Percentiles rank a stretch among this genome's conserved stretches.
phyloP scores from a whole-genome alignment of 345 rosid genomes.

The Lepidium africanum region DNA sequence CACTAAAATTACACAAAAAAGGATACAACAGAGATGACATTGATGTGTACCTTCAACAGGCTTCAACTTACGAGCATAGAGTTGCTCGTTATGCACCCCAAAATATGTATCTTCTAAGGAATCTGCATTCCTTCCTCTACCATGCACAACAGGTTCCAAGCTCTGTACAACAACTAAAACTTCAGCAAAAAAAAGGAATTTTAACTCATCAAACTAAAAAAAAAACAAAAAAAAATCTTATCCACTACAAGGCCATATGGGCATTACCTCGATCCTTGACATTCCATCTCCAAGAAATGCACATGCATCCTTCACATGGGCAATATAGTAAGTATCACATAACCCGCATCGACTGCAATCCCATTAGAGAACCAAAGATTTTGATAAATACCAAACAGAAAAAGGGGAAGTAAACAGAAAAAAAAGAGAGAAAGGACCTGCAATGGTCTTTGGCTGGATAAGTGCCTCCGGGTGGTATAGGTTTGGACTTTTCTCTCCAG shows the following conservation, averaged over 20 bases:
- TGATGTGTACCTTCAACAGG: constrained; percentile 66
- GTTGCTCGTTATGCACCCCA: constrained; percentile 67
- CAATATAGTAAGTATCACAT: constrained; percentile 88
- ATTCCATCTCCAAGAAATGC: constrained; percentile 96
- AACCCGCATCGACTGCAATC: constrained; percentile 68
- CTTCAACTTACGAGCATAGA: constrained; percentile 82
- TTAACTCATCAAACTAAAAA: neutral
- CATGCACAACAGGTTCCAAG: constrained; percentile 81
- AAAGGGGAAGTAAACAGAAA: neutral
- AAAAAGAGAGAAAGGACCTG: constrained; percentile 42
- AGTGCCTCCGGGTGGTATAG: constrained; percentile 80
- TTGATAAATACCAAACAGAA: neutral
- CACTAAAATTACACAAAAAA: neutral
- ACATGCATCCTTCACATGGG: constrained; percentile 91
- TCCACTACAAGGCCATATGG: neutral
- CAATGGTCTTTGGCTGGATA: constrained; percentile 97
- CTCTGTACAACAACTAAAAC: constrained; percentile 29
- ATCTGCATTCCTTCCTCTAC: constrained; percentile 69
- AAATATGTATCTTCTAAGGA: constrained; percentile 79
- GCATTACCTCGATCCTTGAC: constrained; percentile 82
- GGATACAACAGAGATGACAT: neutral
- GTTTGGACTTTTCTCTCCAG: constrained; percentile 82
- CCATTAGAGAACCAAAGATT: neutral
- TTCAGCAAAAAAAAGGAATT: constrained; percentile 2
- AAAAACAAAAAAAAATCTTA: neutral